Evolutionary conservation across 2,329 filamentous ascomycete species (phyloP).

Genomic region (Aspergillus vadensis): DNA sequence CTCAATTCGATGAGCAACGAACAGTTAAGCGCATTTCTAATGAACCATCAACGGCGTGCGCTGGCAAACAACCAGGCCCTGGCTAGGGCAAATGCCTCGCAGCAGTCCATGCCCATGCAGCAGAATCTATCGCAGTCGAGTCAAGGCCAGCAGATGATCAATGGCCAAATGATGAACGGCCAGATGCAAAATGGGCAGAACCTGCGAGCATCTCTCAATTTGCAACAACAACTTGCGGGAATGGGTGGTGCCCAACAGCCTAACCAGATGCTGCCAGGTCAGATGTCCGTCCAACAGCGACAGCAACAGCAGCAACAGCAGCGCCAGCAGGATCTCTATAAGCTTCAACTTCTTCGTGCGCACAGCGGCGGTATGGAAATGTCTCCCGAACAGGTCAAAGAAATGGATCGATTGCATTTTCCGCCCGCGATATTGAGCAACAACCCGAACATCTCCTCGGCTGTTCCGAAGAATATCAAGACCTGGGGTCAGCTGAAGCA

Average conservation of each 20-base stretch:
- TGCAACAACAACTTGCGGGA: slow-evolving; percentile 37
- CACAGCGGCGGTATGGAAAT: slow-evolving; percentile 39
- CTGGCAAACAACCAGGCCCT: slow-evolving; percentile 35
- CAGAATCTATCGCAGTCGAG: slow-evolving; percentile 33
- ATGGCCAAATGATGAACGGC: slow-evolving; percentile 33
- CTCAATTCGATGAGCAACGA: slow-evolving; percentile 39
- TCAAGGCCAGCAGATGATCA: slow-evolving; percentile 36
- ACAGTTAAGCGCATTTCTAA: slow-evolving; percentile 35
- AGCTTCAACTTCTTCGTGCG: slow-evolving; percentile 37
- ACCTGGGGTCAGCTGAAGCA: slow-evolving; percentile 61
- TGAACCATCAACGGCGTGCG: slow-evolving; percentile 37
- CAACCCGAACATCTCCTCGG: slow-evolving; percentile 33
- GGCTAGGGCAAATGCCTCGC: slow-evolving; percentile 33
- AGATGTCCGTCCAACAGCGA: slow-evolving; percentile 37
- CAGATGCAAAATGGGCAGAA: slow-evolving; percentile 38
- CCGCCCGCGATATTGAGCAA: slow-evolving; percentile 39
- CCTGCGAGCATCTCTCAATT: slow-evolving; percentile 37
- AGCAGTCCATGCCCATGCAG: slow-evolving; percentile 35
- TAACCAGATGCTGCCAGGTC: slow-evolving; percentile 35
- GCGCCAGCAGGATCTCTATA: slow-evolving; percentile 35
- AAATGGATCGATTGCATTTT: slow-evolving; percentile 47
- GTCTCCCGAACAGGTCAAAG: slow-evolving; percentile 43
- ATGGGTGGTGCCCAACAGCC: slow-evolving; percentile 33
- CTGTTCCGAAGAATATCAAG: slow-evolving; percentile 54
- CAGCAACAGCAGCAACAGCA: slow-evolving; percentile 26